Base-by-base conservation (phyloP, 305 asterid species). In the Fraxinus albicans region DNA sequence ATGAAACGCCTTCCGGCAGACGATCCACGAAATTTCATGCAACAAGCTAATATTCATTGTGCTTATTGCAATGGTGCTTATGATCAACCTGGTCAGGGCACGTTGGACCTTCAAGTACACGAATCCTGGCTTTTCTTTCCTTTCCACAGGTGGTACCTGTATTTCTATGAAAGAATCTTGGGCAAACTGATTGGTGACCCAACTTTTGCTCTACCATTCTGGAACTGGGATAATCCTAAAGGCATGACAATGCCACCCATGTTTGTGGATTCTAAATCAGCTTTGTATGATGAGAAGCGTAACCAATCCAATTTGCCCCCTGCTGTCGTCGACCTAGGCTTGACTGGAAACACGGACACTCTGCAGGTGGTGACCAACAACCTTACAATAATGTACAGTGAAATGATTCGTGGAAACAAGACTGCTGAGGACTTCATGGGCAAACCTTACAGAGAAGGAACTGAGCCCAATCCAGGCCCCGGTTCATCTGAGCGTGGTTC, bases 181-280 rank as follows among this genome's bases (percentile, higher is more conserved):
- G 92, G 87, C 0, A 78, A 76, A 19, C 25, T 90, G 60, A 84
- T 90, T 4, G 82, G 33, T 2, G 92, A 90, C 27, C 90, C 90
- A 0, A 88, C 86, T 4, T 88, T 90, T 58, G 86, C 79, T 4
- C 25, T 90, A 17, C 92, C 92, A 4, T 90, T 77, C 55, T 90
- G 92, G 92, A 89, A 89, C 74, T 89, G 94, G 94, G 94, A 91
- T 47, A 84, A 83, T 34, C 93, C 93, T 0, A 86, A 83, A 36
- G 94, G 93, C 2, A 90, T 91, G 95, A 79, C 80, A 21, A 76
- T 91, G 42, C 95, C 95, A 0, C 33, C 34, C 44, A 81, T 86
- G 38, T 91, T 90, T 75, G 88, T 63, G 27, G 58, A 79, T 27
- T 2, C 63, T 0, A 27, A 3, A 0, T 86, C 92, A 0, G 87